Evolutionary conservation across 1,284 basidiomycete genomes (phyloP).

Genomic region (Coniophora puteana): DNA sequence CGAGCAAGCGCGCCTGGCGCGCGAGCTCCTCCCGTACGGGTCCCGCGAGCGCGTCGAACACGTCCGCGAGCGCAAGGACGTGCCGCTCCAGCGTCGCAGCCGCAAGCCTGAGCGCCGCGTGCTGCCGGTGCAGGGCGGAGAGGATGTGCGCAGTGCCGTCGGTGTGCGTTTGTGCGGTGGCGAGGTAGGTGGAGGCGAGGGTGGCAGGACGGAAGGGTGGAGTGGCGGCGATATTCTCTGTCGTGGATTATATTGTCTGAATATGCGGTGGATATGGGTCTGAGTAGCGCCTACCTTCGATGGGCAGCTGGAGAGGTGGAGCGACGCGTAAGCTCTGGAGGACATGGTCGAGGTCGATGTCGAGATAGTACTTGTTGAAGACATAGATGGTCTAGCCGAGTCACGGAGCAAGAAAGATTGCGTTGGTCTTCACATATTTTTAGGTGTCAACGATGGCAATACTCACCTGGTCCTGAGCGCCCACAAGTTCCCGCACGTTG

Average conservation of each 20-base stretch:
- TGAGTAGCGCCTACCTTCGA: constrained; percentile 51
- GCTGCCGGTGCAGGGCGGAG: constrained; percentile 54
- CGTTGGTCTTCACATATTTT: background rate
- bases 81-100: constrained; percentile 65
- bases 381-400: constrained; percentile 68
- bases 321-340: constrained; percentile 55
- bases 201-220: constrained; percentile 68
- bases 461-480: constrained; percentile 64
- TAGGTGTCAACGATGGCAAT: background rate
- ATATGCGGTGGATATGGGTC: background rate
- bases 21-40: constrained; percentile 57
- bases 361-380: constrained; percentile 75
- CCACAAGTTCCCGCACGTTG: constrained; percentile 70
- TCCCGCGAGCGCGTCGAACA: constrained; percentile 59
- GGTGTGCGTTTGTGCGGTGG: constrained; percentile 57
- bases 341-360: constrained; percentile 60
- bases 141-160: constrained; percentile 51
- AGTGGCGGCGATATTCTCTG: constrained; percentile 63
- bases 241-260: constrained; percentile 7
- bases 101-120: constrained; percentile 65
- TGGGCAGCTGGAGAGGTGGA: constrained; percentile 56
- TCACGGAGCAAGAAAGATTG: background rate
- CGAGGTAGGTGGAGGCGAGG: constrained; percentile 59
- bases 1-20: constrained; percentile 56
- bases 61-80: constrained; percentile 63